Evolutionary conservation across 2,329 filamentous ascomycete species (phyloP).

Genomic region (Pestalotiopsis sp.): DNA sequence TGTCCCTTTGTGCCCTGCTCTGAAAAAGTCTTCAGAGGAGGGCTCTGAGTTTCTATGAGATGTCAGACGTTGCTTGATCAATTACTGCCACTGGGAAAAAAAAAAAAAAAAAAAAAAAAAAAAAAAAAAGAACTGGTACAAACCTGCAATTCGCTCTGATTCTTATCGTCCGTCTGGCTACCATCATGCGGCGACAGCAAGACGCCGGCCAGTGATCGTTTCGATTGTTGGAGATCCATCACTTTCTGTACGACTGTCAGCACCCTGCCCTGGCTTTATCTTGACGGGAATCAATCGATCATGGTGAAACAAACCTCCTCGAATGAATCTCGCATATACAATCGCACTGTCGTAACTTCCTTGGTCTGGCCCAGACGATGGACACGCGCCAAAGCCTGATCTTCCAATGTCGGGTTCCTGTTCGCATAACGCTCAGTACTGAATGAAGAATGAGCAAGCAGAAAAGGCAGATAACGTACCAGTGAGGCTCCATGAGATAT

Average conservation of each 20-base stretch:
- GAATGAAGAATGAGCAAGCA: neutral
- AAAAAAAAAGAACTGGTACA: neutral
- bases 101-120: too few relatives aligned
- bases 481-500: neutral
- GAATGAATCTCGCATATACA: slow-evolving; percentile 39
- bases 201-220: slow-evolving; percentile 16
- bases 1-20: neutral
- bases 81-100: neutral
- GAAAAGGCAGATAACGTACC: neutral
- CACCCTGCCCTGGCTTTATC: neutral
- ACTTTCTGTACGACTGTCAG: too few relatives aligned
- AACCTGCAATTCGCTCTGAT: slow-evolving; percentile 8
- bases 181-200: slow-evolving; percentile 15
- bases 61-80: neutral
- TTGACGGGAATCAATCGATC: neutral
- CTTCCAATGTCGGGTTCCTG: neutral
- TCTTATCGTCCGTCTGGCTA: slow-evolving; percentile 8
- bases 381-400: slow-evolving; percentile 44
- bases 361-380: slow-evolving; percentile 38
- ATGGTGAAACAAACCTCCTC: slow-evolving; percentile 33
- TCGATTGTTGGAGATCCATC: slow-evolving; percentile 23
- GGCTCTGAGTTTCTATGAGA: neutral
- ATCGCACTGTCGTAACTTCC: slow-evolving; percentile 40
- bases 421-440: neutral
- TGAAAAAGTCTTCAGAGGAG: neutral